phyloP scores from a whole-genome alignment of 1,284 basidiomycete genomes.

The Erythrobasidium hasegawianum region DNA sequence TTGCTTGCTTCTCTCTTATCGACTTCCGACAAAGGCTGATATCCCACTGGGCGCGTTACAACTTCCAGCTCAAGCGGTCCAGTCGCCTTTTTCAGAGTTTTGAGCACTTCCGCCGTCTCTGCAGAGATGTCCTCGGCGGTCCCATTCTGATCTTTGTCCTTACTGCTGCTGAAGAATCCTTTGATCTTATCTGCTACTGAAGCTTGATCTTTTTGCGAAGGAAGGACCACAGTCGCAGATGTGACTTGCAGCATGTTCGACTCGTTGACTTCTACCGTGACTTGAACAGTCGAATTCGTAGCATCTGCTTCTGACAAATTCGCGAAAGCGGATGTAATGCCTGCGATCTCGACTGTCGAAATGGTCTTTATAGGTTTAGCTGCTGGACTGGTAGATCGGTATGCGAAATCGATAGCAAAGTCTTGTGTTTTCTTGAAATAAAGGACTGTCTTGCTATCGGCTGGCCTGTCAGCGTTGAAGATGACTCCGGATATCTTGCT shows the following conservation, averaged over 20 bases:
- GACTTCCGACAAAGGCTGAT: constrained; percentile 61
- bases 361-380: not conserved
- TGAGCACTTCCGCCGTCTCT: constrained; percentile 44
- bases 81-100: constrained; percentile 47
- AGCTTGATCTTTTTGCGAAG: constrained; percentile 68
- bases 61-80: constrained; percentile 39
- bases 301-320: constrained; percentile 71
- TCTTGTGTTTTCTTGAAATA: constrained; percentile 76
- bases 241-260: constrained; percentile 66
- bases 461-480: constrained; percentile 69
- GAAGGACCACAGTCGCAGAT: constrained; percentile 67
- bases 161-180: constrained; percentile 64
- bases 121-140: constrained; percentile 26
- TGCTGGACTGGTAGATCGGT: constrained; percentile 50
- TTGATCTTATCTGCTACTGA: constrained; percentile 76
- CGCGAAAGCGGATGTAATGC: constrained; percentile 63
- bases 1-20: constrained; percentile 63
- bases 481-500: constrained; percentile 67
- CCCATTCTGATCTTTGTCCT: constrained; percentile 44
- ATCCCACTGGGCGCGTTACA: constrained; percentile 49
- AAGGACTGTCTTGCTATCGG: constrained; percentile 74
- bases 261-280: constrained; percentile 72
- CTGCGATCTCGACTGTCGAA: constrained; percentile 61
- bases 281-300: constrained; percentile 68
- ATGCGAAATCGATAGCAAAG: constrained; percentile 67